Evolutionary conservation across 441 rosid species (phyloP), one percentile per base, ranked within the genome.

Genomic region (Mallotus japonicus): DNA sequence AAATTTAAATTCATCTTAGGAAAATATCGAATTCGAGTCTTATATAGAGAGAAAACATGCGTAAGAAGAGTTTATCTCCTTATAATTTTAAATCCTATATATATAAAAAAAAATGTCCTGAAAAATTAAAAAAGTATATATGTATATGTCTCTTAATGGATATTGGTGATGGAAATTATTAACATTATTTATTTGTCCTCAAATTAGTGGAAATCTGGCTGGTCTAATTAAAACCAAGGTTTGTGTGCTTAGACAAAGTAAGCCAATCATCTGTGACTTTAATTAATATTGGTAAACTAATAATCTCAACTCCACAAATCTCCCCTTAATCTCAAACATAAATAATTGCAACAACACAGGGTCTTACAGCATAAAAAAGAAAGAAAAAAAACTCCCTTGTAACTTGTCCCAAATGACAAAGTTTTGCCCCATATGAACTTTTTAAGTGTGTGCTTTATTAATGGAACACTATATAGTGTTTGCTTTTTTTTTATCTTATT

Each of bases 201-300:
- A 76, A 54, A 76, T 69, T 75, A 87, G 89, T 85, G 91, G 90
- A 83, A 73, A 72, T 71, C 77, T 70, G 80, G 83, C 78, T 85
- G 89, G 90, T 90, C 91, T 84, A 86, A 82, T 86, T 75, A 75
- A 75, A 79, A 37, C 55, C 72, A 73, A 79, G 73, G 78, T 81
- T 74, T 70, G 82, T 75, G 85, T 71, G 54, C 56, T 67, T 53
- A 57, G 78, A 73, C 78, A 58, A 69, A 66, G 73, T 71, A 67
- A 80, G 76, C 82, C 86, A 84, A 83, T 85, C 63, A 77, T 75
- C 73, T 82, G 53, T 62, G 22, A 20, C 4, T 0, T 60, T 19
- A 53, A 61, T 47, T 42, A 22, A 76, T 34, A 47, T 22, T 32
- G 34, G 32, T 32, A 50, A 17, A 34, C 10, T 49, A 47, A 62